A percentile compares a stretch with the other conserved stretches of the same genome.
phyloP scores from a whole-genome alignment of 176 grass and related monocot genomes.

The Oryza meyeriana region DNA sequence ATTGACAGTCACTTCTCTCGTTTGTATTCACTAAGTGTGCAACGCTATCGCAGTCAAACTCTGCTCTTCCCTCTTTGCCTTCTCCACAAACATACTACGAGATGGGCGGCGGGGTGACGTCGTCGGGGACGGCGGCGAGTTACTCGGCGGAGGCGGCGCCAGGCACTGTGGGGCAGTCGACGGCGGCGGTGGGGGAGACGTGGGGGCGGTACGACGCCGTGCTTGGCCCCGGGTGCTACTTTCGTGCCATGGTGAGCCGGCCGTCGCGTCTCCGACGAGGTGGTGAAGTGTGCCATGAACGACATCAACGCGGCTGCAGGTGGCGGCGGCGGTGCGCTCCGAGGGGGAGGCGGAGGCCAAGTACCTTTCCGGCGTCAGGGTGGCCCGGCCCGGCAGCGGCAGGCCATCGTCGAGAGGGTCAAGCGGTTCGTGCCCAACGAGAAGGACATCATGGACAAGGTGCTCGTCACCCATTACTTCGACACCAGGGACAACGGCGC shows the following conservation, averaged over 20 bases:
- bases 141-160: not conserved
- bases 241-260: constrained; percentile 38
- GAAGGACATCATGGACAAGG: constrained; percentile 59
- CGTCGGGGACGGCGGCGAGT: not conserved
- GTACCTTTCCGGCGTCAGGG: constrained; percentile 46
- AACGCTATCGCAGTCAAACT: not conserved
- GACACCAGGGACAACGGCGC: constrained; percentile 49
- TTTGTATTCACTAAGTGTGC: not conserved
- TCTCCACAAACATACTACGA: not conserved
- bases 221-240: constrained; percentile 52
- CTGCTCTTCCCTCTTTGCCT: not conserved
- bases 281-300: constrained; percentile 61
- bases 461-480: constrained; percentile 60
- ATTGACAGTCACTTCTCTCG: too few species aligned
- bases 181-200: constrained; percentile 36
- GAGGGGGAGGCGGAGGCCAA: constrained; percentile 61
- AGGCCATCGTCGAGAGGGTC: constrained; percentile 57
- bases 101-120: not conserved
- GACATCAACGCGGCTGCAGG: constrained; percentile 55
- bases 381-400: constrained; percentile 37
- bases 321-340: constrained; percentile 38
- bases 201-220: constrained; percentile 51
- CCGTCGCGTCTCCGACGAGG: constrained; percentile 41
- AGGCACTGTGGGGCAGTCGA: constrained; percentile 38
- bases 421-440: constrained; percentile 31